Evolutionary conservation across 495 filamentous ascomycete species (phyloP).

Genomic region (Neurospora discreta): DNA sequence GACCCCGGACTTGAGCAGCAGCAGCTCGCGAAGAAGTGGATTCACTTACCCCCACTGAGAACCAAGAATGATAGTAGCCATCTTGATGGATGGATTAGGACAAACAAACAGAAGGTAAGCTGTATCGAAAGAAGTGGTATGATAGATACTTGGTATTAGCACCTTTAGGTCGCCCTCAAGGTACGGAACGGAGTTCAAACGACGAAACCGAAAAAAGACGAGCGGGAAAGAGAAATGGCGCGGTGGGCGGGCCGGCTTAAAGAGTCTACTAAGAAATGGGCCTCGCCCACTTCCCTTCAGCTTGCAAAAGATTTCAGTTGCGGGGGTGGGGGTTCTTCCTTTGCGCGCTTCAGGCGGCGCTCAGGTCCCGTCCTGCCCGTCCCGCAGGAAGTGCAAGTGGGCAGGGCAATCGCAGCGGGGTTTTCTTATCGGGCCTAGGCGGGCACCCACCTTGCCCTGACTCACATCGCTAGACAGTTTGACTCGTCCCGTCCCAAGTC

Average conservation of each 20-base stretch:
- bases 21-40: conserved; percentile 3
- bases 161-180: not conserved
- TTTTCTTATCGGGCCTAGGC: not conserved
- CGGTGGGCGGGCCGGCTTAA: not conserved
- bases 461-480: not conserved
- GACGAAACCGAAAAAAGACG: not conserved
- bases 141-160: not conserved
- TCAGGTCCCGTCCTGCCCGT: not conserved
- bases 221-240: conserved; percentile 7
- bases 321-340: conserved; percentile 8
- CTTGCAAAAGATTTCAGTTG: conserved; percentile 9
- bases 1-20: not conserved
- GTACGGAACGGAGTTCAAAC: not conserved
- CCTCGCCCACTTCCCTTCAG: not conserved
- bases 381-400: not conserved
- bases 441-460: not conserved
- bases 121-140: not conserved
- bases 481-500: not conserved
- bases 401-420: not conserved
- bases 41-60: conserved; percentile 17
- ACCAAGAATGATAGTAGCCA: conserved; percentile 23
- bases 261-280: not conserved
- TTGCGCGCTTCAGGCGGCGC: not conserved
- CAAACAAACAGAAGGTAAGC: not conserved
- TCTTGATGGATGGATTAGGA: conserved; percentile 2